Conservation (phyloP, 2,329 filamentous ascomycete genomes). For the Stylonectria norvegica region DNA sequence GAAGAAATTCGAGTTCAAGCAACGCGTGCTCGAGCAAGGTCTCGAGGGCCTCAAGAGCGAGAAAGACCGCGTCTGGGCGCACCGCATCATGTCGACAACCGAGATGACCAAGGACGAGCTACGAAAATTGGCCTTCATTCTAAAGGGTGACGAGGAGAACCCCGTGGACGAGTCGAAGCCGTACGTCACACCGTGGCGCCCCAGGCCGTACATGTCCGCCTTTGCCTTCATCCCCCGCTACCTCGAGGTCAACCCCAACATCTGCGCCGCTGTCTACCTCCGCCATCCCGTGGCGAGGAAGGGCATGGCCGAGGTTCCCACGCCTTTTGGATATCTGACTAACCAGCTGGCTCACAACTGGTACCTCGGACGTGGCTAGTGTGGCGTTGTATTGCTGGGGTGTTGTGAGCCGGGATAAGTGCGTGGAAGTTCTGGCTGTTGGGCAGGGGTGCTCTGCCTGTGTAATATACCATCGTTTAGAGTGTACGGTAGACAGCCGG, state of each 20-base stretch:
- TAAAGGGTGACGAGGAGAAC: conserved; percentile 68
- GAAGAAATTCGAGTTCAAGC: conserved; percentile 26
- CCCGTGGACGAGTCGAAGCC: conserved; percentile 73
- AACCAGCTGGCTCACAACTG: conserved; percentile 86
- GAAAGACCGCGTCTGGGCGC: conserved; percentile 30
- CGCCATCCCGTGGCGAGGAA: conserved; percentile 87
- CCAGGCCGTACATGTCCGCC: conserved; percentile 79
- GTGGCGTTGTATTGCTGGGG: conserved; percentile 8
- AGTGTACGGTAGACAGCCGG: conserved; percentile 30
- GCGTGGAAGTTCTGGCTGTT: conserved; percentile 17
- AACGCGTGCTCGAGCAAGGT: conserved; percentile 33
- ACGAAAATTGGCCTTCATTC: conserved; percentile 50
- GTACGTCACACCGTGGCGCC: conserved; percentile 87
- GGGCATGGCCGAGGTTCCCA: conserved; percentile 77
- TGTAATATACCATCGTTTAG: conserved; percentile 32
- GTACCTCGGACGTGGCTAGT: conserved; percentile 80
- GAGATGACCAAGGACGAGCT: conserved; percentile 48
- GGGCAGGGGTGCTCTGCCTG: conserved; percentile 20
- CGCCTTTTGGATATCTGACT: conserved; percentile 69
- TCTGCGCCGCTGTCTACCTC: conserved; percentile 92
- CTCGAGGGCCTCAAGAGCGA: conserved; percentile 33
- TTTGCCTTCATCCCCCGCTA: conserved; percentile 96
- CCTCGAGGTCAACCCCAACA: conserved; percentile 95
- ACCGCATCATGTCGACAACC: conserved; percentile 32
- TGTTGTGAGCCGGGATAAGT: too few species aligned